Evolutionary conservation across 192 early-diverging fungal species (phyloP), one percentile per base, ranked within the genome.

Genomic region (Coemansia sp.): DNA sequence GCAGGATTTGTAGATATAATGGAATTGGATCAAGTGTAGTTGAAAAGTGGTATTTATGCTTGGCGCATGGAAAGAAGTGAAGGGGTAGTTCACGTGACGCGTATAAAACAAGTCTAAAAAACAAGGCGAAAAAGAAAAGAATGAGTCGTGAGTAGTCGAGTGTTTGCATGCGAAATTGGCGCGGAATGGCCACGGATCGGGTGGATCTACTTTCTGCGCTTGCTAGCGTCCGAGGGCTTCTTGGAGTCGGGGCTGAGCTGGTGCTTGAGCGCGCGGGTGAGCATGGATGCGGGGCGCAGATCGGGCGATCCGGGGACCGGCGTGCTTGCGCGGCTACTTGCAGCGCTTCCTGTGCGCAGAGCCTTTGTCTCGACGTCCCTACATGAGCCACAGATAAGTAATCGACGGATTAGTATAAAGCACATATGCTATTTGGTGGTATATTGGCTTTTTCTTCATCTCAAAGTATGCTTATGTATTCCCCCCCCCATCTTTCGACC

Each of bases 241-340:
- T 58, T 65, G 32, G 54, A 58, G 29, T 60, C 49, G 24, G 56
- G 55, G 14, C 68, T 70, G 28, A 75, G 68, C 1, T 46, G 27
- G 29, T 75, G 73, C 64, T 75, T 75, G 23, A 58, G 45, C 22
- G 53, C 46, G 29, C 52, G 59, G 45, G 60, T 55, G 6, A 51
- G 32, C 32, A 52, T 62, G 24, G 55, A 50, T 35, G 56, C 22
- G 0, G 72, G 72, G n/a, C 66, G 57, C 34, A 74, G 49, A 18
- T 45, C 59, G 1, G 72, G 72, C 25, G 72, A 66, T 2, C 48
- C 64, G 13, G 73, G 63, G 35, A 55, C 49, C 16, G 74, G 64
- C 10, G 74, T 67, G 20, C 24, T 60, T 23, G 59, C 68, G 35
- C 71, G 71, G 51, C 71, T 73, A 46, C 29, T 28, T 7, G 56